Base-by-base conservation (phyloP, 2,329 filamentous ascomycete species). In the Trichoderma guizhouense region DNA sequence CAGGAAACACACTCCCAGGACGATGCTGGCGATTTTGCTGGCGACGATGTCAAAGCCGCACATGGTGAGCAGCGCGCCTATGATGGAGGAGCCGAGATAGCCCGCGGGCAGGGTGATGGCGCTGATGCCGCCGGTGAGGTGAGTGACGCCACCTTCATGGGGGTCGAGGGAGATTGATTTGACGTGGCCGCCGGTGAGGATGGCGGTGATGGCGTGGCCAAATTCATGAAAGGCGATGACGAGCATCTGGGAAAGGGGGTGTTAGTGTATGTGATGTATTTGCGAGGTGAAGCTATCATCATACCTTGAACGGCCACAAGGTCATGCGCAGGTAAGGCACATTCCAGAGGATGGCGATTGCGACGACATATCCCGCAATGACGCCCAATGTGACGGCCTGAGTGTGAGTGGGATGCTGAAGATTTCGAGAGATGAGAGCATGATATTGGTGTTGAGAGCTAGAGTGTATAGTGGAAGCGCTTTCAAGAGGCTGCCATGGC, bases 171-270 rank as follows among this genome's bases (percentile, higher is more conserved):
- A 90, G 77, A 95, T 94, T 51, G 89, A 91, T 78, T 93, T 89
- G 75, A 95, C 92, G 70, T 84, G 86, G 5, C 92, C 92, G 69
- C 92, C 92, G 0, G 92, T 95, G 72, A 90, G 87, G 74, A 91
- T 87, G 51, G 91, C 91, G 1, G 89, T 89, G 76, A 93, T 88
- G 63, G 92, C 92, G 81, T 95, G 92, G 14, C 91, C 89, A 77
- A 94, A 90, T 76, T 95, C 92, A 82, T 95, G 92, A 80, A 94
- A 95, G 47, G 92, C 92, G 74, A 95, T 94, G 66, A 93, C 91
- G 24, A 95, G 86, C 92, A 94, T 94, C 90, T 92, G 72, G 1
- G 32, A 5, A 5, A 30, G n/a, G 14, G 11, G 1, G 1, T 24
- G 57, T 68, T 57, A 69, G 60, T n/a, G 60, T 28, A 14, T 32